Conservation (phyloP, 2,329 filamentous ascomycete genomes). For the Botrytis cinerea region DNA sequence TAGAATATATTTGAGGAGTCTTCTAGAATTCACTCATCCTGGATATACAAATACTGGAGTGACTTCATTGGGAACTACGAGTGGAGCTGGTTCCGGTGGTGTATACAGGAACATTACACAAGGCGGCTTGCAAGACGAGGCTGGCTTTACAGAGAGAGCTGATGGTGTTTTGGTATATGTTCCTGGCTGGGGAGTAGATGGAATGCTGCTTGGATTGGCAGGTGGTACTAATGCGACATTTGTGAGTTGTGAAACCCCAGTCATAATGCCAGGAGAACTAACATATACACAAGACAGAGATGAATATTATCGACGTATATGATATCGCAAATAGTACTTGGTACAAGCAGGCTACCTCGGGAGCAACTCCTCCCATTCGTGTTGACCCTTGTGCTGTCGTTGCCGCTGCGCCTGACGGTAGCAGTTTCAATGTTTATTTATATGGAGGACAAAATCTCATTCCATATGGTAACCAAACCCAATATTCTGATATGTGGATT, state of each 20-base stretch:
- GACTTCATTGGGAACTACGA: conserved; percentile 52
- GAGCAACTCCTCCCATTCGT: conserved; percentile 61
- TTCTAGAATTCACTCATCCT: conserved; percentile 76
- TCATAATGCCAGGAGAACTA: conserved; percentile 15
- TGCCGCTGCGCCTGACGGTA: conserved; percentile 69
- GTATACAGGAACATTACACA: conserved; percentile 74
- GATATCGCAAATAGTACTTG: conserved; percentile 70
- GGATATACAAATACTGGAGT: conserved; percentile 66
- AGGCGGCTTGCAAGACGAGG: conserved; percentile 65
- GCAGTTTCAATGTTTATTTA: conserved; percentile 76
- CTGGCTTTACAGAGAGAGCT: conserved; percentile 71
- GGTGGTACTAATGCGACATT: conserved; percentile 71
- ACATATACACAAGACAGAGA: conserved; percentile 51
- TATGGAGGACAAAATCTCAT: conserved; percentile 75
- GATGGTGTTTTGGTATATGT: conserved; percentile 74
- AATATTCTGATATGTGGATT: conserved; percentile 75
- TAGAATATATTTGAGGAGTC: conserved; percentile 70
- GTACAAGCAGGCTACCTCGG: conserved; percentile 73
- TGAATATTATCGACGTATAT: conserved; percentile 74
- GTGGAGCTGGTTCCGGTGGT: conserved; percentile 61
- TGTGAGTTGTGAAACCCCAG: conserved; percentile 45
- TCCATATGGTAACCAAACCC: conserved; percentile 57
- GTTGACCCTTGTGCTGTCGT: conserved; percentile 74
- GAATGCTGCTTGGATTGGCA: conserved; percentile 70
- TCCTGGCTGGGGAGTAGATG: conserved; percentile 70